Evolutionary conservation across 495 filamentous ascomycete genomes (phyloP).

Genomic region (Stereocaulon alpinum): DNA sequence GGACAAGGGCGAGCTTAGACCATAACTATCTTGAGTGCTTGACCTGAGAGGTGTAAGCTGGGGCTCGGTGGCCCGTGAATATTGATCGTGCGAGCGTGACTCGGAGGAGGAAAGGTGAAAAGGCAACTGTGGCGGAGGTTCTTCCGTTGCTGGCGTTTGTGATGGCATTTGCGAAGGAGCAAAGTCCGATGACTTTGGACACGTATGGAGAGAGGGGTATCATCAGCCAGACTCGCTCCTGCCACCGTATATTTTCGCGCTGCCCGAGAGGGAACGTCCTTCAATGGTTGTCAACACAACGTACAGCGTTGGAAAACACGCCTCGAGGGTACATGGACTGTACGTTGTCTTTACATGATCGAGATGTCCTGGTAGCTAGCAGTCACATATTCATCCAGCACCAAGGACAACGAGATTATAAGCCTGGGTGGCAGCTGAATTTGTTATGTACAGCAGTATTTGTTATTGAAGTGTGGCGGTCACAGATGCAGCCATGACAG

Average conservation of each 20-base stretch:
- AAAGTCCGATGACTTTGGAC: not conserved
- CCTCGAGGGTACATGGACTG: not conserved
- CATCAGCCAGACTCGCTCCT: not conserved
- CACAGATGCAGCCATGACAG: too few species aligned
- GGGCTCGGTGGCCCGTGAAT: not conserved
- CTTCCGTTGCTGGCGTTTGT: not conserved
- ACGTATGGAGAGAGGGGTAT: not conserved
- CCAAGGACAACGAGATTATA: too few species aligned
- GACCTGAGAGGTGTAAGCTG: not conserved
- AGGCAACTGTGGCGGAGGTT: not conserved
- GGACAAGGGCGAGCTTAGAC: slow-evolving; percentile 5
- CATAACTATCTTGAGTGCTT: not conserved
- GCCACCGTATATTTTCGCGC: not conserved
- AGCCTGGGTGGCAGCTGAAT: too few species aligned
- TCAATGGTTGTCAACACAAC: not conserved
- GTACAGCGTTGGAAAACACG: not conserved
- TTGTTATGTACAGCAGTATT: too few species aligned
- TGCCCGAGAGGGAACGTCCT: not conserved
- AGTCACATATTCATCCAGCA: not conserved
- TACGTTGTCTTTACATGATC: not conserved
- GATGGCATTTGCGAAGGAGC: not conserved
- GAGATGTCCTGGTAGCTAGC: not conserved
- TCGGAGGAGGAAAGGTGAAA: slow-evolving; percentile 11
- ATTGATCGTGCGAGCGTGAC: slow-evolving; percentile 4
- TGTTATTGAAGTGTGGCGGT: too few species aligned